Evolutionary conservation across 2,329 filamentous ascomycete species (phyloP).

Genomic region (Proliferodiscus dingleyae): DNA sequence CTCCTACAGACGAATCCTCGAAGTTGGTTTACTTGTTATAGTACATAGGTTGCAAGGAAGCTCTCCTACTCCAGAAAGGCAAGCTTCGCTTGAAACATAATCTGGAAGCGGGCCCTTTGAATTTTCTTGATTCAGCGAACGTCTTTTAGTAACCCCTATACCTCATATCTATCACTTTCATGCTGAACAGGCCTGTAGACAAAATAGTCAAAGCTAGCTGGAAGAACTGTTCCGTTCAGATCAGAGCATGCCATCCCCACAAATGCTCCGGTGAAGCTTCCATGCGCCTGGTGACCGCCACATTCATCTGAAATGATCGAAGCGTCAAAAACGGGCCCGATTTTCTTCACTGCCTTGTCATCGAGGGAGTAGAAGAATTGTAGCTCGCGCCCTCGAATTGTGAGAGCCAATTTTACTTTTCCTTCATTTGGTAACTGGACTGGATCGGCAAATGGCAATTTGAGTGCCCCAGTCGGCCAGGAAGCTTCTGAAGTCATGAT

Average conservation of each 20-base stretch:
- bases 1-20: too few relatives aligned
- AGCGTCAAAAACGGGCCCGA: slow-evolving; percentile 54
- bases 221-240: slow-evolving; percentile 44
- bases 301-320: slow-evolving; percentile 59
- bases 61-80: too few relatives aligned
- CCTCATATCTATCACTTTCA: slow-evolving; percentile 45
- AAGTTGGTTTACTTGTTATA: too few relatives aligned
- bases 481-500: slow-evolving; percentile 53
- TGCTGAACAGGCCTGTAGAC: slow-evolving; percentile 45
- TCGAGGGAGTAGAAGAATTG: slow-evolving; percentile 54
- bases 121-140: too few relatives aligned
- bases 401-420: slow-evolving; percentile 48
- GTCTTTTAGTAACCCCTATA: slow-evolving; percentile 18
- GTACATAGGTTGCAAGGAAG: too few relatives aligned
- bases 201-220: slow-evolving; percentile 49
- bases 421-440: slow-evolving; percentile 49
- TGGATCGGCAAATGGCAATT: slow-evolving; percentile 37
- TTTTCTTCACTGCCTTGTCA: slow-evolving; percentile 39
- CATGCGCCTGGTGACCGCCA: slow-evolving; percentile 54
- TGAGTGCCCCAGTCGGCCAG: slow-evolving; percentile 47
- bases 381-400: slow-evolving; percentile 45
- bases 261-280: slow-evolving; percentile 60
- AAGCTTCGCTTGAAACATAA: too few relatives aligned
- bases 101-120: too few relatives aligned
- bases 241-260: slow-evolving; percentile 53